Evolutionary conservation across 345 rosid species (phyloP).

Genomic region (Eutrema heterophyllum): DNA sequence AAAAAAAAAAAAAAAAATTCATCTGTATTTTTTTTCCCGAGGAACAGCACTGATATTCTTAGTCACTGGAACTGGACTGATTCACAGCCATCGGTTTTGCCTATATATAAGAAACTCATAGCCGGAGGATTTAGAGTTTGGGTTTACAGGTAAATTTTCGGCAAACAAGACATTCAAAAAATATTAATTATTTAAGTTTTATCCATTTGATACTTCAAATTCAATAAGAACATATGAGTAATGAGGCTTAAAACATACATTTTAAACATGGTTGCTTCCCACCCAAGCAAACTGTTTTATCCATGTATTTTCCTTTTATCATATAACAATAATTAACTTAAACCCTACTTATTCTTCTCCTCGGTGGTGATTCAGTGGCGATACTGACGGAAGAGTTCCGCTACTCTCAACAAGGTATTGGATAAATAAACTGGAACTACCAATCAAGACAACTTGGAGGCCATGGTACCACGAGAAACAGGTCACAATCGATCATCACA

Average conservation of each 20-base stretch:
- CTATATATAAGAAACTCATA: conserved; percentile 70
- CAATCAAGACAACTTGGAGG: conserved; percentile 62
- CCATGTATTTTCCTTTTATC: not conserved
- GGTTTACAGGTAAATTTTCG: conserved; percentile 61
- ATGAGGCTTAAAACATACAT: not conserved
- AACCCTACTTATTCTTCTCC: not conserved
- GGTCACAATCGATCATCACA: conserved; percentile 24
- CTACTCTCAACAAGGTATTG: conserved; percentile 70
- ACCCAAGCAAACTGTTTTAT: not conserved
- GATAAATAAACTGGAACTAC: conserved; percentile 45
- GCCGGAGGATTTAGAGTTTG: conserved; percentile 61
- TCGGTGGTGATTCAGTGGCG: conserved; percentile 47
- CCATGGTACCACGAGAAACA: conserved; percentile 83
- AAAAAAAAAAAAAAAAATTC: too few relatives aligned
- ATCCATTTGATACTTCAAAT: not conserved
- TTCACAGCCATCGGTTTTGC: conserved; percentile 53
- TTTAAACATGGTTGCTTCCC: not conserved
- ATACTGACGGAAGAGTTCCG: conserved; percentile 87
- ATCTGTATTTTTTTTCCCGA: not conserved
- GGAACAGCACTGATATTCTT: conserved; percentile 42
- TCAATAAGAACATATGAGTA: not conserved
- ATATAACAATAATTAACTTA: not conserved
- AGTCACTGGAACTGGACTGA: conserved; percentile 37
- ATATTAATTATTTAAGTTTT: too few relatives aligned
- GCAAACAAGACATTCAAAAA: not conserved